These are phyloP conservation scores for Fusarium metavorans DNA, from an alignment of 2,329 filamentous ascomycete species.

Conservation along the genomic window DNA sequence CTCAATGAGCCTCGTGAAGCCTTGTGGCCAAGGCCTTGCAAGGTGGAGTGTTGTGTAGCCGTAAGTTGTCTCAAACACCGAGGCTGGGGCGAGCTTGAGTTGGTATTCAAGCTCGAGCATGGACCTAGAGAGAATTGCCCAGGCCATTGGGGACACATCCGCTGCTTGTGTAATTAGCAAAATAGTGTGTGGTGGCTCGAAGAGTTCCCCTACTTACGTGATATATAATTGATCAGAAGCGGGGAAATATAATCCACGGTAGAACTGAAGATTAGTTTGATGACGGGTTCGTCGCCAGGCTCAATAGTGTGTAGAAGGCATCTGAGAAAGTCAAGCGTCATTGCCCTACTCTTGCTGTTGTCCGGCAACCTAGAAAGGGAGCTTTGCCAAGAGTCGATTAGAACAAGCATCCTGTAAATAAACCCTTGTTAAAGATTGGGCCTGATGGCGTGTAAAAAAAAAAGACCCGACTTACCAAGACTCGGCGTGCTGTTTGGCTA, in stretches of 20 bases:
- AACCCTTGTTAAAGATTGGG: not conserved
- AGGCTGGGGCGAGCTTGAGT: not conserved
- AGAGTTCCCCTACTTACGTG: not conserved
- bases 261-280: not conserved
- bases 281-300: not conserved
- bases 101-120: not conserved
- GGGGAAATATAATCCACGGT: not conserved
- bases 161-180: not conserved
- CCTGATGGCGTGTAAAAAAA: too few relatives aligned
- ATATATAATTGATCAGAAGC: not conserved
- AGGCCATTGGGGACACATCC: not conserved
- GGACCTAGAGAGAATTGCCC: not conserved
- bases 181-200: too few relatives aligned
- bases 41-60: not conserved
- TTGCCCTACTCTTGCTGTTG: too few relatives aligned
- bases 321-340: not conserved
- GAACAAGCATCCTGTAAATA: too few relatives aligned
- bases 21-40: not conserved
- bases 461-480: not conserved
- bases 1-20: not conserved
- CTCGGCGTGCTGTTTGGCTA: not conserved
- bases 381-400: rapidly evolving
- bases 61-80: not conserved
- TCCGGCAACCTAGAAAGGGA: not conserved
- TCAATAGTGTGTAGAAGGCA: not conserved